A percentile compares a stretch with the other conserved stretches of the same genome.
These are phyloP conservation scores for Globisporangium recalcitrans DNA, from an alignment of 352 stramenopile species.

Conservation along the genomic window DNA sequence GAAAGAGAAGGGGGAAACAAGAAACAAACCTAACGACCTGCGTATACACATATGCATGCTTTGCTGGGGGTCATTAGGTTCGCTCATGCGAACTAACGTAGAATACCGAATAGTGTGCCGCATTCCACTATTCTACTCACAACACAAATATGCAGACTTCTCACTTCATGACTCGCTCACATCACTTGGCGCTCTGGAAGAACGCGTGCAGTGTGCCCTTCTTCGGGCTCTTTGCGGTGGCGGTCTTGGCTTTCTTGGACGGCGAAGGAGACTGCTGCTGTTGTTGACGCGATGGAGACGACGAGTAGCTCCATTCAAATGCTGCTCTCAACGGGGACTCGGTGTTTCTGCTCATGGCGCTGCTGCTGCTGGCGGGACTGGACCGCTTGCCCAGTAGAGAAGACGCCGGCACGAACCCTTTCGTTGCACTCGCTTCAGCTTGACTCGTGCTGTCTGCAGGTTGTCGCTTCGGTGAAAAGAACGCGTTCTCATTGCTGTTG, in stretches of 20 bases:
- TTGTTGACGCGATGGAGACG: not conserved
- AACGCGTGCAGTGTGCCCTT: conserved; percentile 32
- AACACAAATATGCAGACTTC: not conserved
- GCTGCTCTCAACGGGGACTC: not conserved
- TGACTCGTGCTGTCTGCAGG: conserved; percentile 5
- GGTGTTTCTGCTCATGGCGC: not conserved
- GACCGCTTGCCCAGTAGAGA: conserved; percentile 38
- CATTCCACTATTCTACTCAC: no score
- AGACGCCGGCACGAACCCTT: conserved; percentile 40
- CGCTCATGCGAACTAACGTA: no score
- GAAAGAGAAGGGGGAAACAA: no score
- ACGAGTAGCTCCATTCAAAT: not conserved
- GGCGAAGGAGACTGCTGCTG: conserved; percentile 1
- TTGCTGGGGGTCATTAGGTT: no score
- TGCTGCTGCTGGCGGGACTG: not conserved
- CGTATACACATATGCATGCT: no score
- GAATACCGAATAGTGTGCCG: no score
- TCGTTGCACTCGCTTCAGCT: conserved; percentile 1
- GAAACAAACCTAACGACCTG: no score
- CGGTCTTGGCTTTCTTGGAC: conserved; percentile 9
- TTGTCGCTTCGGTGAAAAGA: not conserved
- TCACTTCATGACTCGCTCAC: not conserved
- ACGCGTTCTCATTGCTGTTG: no score
- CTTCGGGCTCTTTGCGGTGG: conserved; percentile 7
- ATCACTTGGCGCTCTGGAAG: conserved; percentile 24